A percentile compares a stretch with the other conserved stretches of the same genome.
Evolutionary conservation across 2,329 filamentous ascomycete species (phyloP).

Genomic region (Pseudogymnoascus sp.): DNA sequence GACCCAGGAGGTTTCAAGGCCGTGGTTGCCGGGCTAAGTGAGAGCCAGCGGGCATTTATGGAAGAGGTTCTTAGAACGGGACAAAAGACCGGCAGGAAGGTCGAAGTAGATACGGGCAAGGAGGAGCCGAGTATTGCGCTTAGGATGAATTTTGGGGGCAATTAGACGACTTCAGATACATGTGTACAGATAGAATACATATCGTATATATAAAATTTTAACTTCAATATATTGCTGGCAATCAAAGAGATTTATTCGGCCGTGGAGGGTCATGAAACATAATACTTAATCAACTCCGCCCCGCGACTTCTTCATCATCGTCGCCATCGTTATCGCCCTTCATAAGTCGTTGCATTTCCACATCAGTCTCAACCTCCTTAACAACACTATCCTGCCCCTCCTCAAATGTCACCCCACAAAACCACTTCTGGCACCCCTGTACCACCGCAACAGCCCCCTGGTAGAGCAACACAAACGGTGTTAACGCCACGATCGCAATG

Average conservation of each 20-base stretch:
- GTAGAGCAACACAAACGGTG: neutral
- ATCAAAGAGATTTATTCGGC: neutral
- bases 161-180: neutral
- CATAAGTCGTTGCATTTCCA: slow-evolving; percentile 1
- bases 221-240: slow-evolving; percentile 1
- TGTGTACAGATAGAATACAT: neutral
- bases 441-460: neutral
- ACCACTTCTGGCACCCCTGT: neutral
- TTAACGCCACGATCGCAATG: neutral
- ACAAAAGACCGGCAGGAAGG: slow-evolving; percentile 34
- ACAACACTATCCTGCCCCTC: neutral
- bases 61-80: slow-evolving; percentile 71
- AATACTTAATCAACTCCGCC: neutral
- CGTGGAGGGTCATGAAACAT: neutral
- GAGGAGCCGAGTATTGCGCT: slow-evolving; percentile 77
- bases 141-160: slow-evolving; percentile 77
- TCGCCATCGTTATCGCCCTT: neutral
- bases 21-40: slow-evolving; percentile 63
- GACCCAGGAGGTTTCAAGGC: slow-evolving; percentile 67
- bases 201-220: neutral
- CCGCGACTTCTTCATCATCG: neutral
- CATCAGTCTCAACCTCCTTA: neutral
- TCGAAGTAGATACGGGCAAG: slow-evolving; percentile 35
- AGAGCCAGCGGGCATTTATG: slow-evolving; percentile 65
- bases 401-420: neutral